Conservation (phyloP, 2,329 filamentous ascomycete genomes). For the Neurospora sp. region DNA sequence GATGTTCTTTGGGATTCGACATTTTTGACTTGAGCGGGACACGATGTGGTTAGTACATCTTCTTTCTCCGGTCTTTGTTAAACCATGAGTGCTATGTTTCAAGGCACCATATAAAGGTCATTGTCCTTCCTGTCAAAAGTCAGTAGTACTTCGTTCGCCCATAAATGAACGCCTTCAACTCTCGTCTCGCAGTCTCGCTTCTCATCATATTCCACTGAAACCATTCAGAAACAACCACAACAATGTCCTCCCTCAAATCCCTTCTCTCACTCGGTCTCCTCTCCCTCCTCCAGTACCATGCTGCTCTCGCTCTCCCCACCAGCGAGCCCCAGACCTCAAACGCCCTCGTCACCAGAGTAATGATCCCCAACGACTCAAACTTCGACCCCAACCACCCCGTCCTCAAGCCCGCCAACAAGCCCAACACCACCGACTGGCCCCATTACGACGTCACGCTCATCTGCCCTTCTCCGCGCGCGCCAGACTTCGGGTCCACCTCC, state of each 20-base stretch:
- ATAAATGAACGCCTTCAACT: not conserved
- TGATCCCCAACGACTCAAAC: not conserved
- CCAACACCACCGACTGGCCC: not conserved
- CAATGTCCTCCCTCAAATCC: not conserved
- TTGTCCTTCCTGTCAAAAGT: not conserved
- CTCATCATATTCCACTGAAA: not conserved
- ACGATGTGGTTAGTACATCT: not conserved
- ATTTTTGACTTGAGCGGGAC: not conserved
- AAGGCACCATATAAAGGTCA: not conserved
- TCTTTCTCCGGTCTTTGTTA: not conserved
- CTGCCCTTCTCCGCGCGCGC: not conserved
- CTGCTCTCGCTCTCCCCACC: not conserved
- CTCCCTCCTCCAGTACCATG: not conserved
- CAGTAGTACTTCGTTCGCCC: accelerated
- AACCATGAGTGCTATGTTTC: not conserved
- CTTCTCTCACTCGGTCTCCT: not conserved
- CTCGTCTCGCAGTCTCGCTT: not conserved
- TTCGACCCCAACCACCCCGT: not conserved
- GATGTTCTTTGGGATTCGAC: not conserved
- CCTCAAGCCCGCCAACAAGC: not conserved
- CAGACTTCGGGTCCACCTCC: not conserved
- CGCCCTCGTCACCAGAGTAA: not conserved
- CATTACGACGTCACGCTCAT: not conserved
- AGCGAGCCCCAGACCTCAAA: not conserved
- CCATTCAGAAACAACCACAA: not conserved